A percentile compares a stretch with the other conserved stretches of the same genome.
phyloP scores from a whole-genome alignment of 176 grass and related monocot genomes.

The Musa acuminata region DNA sequence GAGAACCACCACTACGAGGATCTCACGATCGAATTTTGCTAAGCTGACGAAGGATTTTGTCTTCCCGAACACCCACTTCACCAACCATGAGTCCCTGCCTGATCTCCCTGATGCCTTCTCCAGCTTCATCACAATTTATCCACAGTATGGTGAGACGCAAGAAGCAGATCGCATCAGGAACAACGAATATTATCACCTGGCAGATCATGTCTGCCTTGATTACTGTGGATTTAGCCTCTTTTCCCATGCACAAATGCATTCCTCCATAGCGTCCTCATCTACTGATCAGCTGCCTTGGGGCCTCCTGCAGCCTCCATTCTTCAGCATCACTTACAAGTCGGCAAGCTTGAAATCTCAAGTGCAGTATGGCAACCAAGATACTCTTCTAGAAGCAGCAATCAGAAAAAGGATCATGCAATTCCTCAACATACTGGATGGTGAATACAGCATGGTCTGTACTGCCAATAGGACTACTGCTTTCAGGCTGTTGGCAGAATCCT shows the following conservation, averaged over 20 bases:
- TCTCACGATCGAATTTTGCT: slow-evolving; percentile 58
- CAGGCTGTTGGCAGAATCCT: slow-evolving; percentile 77
- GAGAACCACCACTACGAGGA: slow-evolving; percentile 33
- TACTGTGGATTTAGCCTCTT: slow-evolving; percentile 88
- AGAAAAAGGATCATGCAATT: slow-evolving; percentile 60
- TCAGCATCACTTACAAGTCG: slow-evolving; percentile 70
- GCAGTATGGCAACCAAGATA: slow-evolving; percentile 29
- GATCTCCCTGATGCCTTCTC: slow-evolving; percentile 37
- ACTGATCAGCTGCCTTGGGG: not conserved
- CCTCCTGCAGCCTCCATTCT: slow-evolving; percentile 63
- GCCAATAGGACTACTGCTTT: slow-evolving; percentile 83
- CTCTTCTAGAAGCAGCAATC: slow-evolving; percentile 33
- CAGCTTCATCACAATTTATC: slow-evolving; percentile 58
- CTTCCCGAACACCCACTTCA: slow-evolving; percentile 49
- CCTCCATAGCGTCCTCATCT: slow-evolving; percentile 36
- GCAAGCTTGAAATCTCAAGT: slow-evolving; percentile 60
- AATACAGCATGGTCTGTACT: slow-evolving; percentile 87
- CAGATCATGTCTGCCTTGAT: slow-evolving; percentile 67
- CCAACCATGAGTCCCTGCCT: slow-evolving; percentile 87
- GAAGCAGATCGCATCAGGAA: slow-evolving; percentile 44
- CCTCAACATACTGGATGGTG: slow-evolving; percentile 61
- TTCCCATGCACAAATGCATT: slow-evolving; percentile 86
- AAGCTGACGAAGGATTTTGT: slow-evolving; percentile 43
- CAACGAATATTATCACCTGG: slow-evolving; percentile 57
- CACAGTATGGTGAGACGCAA: slow-evolving; percentile 44